Base-by-base conservation (phyloP, 2,329 filamentous ascomycete genomes). In the Colletotrichum graminicola region DNA sequence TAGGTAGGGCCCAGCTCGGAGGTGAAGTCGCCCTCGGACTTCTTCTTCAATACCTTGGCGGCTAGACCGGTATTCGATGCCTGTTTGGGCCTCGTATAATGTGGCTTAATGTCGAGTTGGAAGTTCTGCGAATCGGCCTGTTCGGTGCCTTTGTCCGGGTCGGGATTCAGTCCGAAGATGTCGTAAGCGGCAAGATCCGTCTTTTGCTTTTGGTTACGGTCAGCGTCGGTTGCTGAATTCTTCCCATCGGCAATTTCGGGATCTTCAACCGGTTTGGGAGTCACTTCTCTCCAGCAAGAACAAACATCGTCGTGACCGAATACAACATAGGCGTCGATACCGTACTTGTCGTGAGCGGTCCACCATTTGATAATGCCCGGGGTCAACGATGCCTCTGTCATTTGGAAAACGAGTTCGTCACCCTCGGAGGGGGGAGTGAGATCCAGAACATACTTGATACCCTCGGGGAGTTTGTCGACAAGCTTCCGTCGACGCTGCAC, bases 381-480 rank as follows among this genome's bases (percentile, higher is more conserved):
- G 0, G 90, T 87, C 64, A 91, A 85, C 16, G 86, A 91, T 16
- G 92, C 76, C 68, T 89, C 86, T 0, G 87, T 88, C 68, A 90
- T 83, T 70, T 88, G 82, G 32, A 88, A 85, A 1, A 91, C 86
- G 12, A 89, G 85, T 16, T 91, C 90, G 2, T 92, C 89, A 1
- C 89, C 91, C 76, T 91, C 87, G 0, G 80, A 79, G 0, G 88
- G 85, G 0, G 90, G 91, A 0, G 90, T 92, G 16, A 93, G 82
- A 74, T 93, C 90, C 45, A 93, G 75, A 23, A 92, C 80, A 73
- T 87, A 92, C 68, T 85, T 84, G 75, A 92, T 80, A 0, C 84
- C 86, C 2, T 79, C 74, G 0, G 81, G 82, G 12, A 83, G 76
- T 18, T 75, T 76, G 32, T 79, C 80, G 47, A 75, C 75, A 45